Evolutionary conservation across 2,329 filamentous ascomycete species (phyloP).

Genomic region (Clathrospora elynae): DNA sequence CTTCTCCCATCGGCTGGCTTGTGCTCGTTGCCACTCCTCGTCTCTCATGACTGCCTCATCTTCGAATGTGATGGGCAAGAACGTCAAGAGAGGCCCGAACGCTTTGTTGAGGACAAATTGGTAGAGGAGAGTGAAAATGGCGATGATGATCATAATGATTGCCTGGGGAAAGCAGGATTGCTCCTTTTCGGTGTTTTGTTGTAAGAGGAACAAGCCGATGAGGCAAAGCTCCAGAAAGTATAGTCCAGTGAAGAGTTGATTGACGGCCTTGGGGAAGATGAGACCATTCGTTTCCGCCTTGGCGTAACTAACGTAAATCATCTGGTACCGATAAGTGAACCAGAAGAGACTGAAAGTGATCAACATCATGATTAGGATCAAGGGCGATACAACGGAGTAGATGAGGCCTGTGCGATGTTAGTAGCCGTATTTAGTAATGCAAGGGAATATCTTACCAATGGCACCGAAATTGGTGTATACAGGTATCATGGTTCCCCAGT

Average conservation of each 20-base stretch:
- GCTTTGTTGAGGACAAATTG: slow-evolving; percentile 81
- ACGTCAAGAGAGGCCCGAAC: slow-evolving; percentile 83
- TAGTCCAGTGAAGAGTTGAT: slow-evolving; percentile 91
- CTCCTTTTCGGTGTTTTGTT: slow-evolving; percentile 60
- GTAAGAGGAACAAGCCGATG: slow-evolving; percentile 86
- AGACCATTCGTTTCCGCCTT: slow-evolving; percentile 89
- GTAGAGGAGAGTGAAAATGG: slow-evolving; percentile 73
- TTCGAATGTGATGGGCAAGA: slow-evolving; percentile 92
- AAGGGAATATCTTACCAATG: slow-evolving; percentile 62
- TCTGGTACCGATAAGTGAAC: slow-evolving; percentile 95
- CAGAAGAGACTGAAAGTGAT: slow-evolving; percentile 91
- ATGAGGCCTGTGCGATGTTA: slow-evolving; percentile 62
- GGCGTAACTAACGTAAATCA: slow-evolving; percentile 91
- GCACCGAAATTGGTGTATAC: slow-evolving; percentile 96
- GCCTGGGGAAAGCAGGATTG: slow-evolving; percentile 74
- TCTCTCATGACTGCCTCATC: slow-evolving; percentile 93
- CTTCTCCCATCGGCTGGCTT: slow-evolving; percentile 69
- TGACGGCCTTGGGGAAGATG: slow-evolving; percentile 88
- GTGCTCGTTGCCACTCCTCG: slow-evolving; percentile 80
- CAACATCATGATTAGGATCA: slow-evolving; percentile 92
- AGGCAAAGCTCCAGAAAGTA: slow-evolving; percentile 94
- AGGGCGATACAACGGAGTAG: slow-evolving; percentile 84
- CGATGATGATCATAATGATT: slow-evolving; percentile 79
- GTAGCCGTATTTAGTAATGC: background rate
- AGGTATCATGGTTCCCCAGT: slow-evolving; percentile 93